phyloP scores from a whole-genome alignment of 1,284 basidiomycete species.

The Anthracocystis walkeri region DNA sequence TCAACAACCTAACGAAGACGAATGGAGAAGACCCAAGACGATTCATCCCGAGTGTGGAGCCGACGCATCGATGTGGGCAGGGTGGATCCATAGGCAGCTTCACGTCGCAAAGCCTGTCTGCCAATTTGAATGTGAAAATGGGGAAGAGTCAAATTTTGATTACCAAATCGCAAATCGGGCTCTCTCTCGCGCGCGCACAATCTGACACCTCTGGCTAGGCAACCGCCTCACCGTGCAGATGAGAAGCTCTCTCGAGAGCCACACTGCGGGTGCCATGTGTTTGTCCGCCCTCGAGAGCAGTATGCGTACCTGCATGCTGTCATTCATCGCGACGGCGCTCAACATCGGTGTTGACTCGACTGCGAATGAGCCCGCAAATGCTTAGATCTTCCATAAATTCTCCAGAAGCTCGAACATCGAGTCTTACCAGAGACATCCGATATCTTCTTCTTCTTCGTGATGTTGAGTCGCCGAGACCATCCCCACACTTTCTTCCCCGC shows the following conservation, averaged over 20 bases:
- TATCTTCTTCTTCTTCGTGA: neutral
- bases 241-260: too few relatives aligned
- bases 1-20: too few relatives aligned
- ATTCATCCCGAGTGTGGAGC: too few relatives aligned
- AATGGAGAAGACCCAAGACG: too few relatives aligned
- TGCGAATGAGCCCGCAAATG: neutral
- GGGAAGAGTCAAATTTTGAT: neutral
- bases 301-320: slow-evolving; percentile 12
- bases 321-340: neutral
- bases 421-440: slow-evolving; percentile 5
- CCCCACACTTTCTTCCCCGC: neutral
- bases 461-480: neutral
- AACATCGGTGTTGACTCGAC: neutral
- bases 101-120: neutral
- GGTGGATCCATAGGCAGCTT: too few relatives aligned
- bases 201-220: slow-evolving; percentile 16
- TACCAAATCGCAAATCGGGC: slow-evolving; percentile 6
- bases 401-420: neutral
- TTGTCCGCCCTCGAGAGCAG: neutral
- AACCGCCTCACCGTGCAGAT: too few relatives aligned
- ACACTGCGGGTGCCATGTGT: neutral
- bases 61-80: too few relatives aligned
- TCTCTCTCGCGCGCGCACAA: slow-evolving; percentile 3
- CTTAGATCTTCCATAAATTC: neutral
- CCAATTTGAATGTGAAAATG: slow-evolving; percentile 2